These are phyloP conservation scores for Rhizophagus sp. DNA, from an alignment of 192 early-diverging fungal genomes.

Conservation along the genomic window DNA sequence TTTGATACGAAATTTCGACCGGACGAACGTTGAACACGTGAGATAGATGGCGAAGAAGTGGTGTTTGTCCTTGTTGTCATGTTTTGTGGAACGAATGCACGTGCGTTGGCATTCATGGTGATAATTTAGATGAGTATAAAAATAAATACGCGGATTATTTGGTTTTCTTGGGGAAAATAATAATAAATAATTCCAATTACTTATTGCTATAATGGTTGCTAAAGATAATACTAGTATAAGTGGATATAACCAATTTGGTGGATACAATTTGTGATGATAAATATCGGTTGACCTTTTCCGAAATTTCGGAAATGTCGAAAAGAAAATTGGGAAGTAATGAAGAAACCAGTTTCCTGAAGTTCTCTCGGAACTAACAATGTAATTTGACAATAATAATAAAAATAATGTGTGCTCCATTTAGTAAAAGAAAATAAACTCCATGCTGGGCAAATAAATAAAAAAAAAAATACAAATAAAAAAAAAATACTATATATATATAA, in stretches of 20 bases:
- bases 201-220: slow-evolving; percentile 24
- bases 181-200: slow-evolving; percentile 31
- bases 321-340: not conserved
- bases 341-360: slow-evolving; percentile 24
- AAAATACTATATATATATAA: slow-evolving; percentile 7
- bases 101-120: slow-evolving; percentile 28
- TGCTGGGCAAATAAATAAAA: slow-evolving; percentile 20
- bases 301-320: slow-evolving; percentile 24
- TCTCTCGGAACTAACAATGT: slow-evolving; percentile 26
- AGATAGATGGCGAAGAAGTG: not conserved
- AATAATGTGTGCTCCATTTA: slow-evolving; percentile 30
- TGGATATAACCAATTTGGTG: slow-evolving; percentile 26
- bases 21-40: not conserved
- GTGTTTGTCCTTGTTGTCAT: not conserved
- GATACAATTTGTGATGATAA: slow-evolving; percentile 24
- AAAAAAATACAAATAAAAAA: slow-evolving; percentile 14
- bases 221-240: slow-evolving; percentile 16
- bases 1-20: not conserved
- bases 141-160: slow-evolving; percentile 8
- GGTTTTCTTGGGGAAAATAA: slow-evolving; percentile 28
- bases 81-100: slow-evolving; percentile 20
- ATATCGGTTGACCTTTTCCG: slow-evolving; percentile 7
- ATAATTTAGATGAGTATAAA: not conserved
- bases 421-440: slow-evolving; percentile 19
- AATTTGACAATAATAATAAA: slow-evolving; percentile 27